phyloP scores from a whole-genome alignment of 2,329 filamentous ascomycete species.

The Cordyceps fumosorosea region DNA sequence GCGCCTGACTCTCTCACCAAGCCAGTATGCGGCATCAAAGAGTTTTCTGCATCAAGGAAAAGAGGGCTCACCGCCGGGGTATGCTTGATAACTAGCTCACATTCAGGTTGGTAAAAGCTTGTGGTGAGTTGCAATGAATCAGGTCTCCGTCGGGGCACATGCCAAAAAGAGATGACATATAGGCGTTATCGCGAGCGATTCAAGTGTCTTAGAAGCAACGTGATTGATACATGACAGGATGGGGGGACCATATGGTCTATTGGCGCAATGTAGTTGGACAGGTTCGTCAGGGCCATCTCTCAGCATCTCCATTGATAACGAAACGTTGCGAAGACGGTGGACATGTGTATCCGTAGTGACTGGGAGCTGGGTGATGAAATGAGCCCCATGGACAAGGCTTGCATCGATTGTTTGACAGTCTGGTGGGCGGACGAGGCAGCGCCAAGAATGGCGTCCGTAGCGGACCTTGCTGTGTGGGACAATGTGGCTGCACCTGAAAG shows the following conservation, averaged over 20 bases:
- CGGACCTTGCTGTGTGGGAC: constrained; percentile 1
- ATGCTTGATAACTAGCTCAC: too few species aligned
- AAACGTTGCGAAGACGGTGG: background rate
- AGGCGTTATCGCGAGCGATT: too few species aligned
- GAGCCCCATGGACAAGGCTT: background rate
- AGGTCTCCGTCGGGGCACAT: too few species aligned
- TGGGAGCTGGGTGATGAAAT: background rate
- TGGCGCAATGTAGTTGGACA: background rate
- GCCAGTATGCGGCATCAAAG: background rate
- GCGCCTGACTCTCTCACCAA: constrained; percentile 6
- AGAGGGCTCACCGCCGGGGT: background rate
- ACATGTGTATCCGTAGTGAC: background rate
- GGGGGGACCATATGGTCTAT: background rate
- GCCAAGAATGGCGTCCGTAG: background rate
- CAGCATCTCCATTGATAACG: background rate
- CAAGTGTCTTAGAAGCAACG: too few species aligned
- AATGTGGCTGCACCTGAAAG: background rate
- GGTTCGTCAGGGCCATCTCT: background rate
- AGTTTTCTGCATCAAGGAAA: background rate
- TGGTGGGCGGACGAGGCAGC: background rate
- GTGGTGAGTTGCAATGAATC: too few species aligned
- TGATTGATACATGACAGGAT: background rate
- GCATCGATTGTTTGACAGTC: background rate
- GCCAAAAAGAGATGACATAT: too few species aligned
- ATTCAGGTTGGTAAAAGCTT: too few species aligned